These are phyloP conservation scores for Borovskyia barvae DNA, from an alignment of 208 protist species.

Conservation along the genomic window DNA sequence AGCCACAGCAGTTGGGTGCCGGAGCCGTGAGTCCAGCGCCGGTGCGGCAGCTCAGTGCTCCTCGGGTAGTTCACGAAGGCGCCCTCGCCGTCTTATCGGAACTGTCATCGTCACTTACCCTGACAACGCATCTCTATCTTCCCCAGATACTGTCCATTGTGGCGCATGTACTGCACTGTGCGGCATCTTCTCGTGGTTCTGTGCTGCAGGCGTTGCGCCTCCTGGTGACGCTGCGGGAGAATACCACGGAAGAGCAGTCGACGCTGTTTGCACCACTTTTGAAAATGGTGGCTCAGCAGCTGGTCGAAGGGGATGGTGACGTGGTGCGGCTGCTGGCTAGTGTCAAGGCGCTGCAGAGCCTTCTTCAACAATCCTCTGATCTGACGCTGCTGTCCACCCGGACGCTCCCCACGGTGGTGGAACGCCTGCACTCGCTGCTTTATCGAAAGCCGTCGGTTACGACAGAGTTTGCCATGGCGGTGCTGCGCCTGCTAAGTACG, in stretches of 20 bases:
- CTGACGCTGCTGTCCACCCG: slow-evolving; percentile 16
- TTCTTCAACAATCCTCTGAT: slow-evolving; percentile 57
- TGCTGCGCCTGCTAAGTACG: slow-evolving; percentile 72
- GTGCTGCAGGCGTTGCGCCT: slow-evolving; percentile 63
- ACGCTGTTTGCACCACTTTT: slow-evolving; percentile 64
- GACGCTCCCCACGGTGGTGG: slow-evolving; percentile 43
- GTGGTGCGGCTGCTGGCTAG: slow-evolving; percentile 41
- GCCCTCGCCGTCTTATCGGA: slow-evolving; percentile 17
- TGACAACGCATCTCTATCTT: slow-evolving; percentile 23
- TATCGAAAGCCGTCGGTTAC: slow-evolving; percentile 74
- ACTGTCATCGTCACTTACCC: slow-evolving; percentile 17
- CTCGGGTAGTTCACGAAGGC: slow-evolving; percentile 16
- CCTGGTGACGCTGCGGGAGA: slow-evolving; percentile 66
- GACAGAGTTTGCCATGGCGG: slow-evolving; percentile 60
- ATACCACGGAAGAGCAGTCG: slow-evolving; percentile 57
- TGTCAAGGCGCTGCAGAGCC: slow-evolving; percentile 58
- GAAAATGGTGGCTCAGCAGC: slow-evolving; percentile 52
- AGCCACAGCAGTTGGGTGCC: background rate
- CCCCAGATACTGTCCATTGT: slow-evolving; percentile 24
- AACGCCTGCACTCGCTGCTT: slow-evolving; percentile 61
- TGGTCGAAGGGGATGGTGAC: slow-evolving; percentile 64
- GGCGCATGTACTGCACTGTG: slow-evolving; percentile 24
- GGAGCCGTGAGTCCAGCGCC: slow-evolving; percentile 23
- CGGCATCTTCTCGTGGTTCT: slow-evolving; percentile 27
- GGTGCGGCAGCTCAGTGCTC: slow-evolving; percentile 19